A percentile compares a stretch with the other conserved stretches of the same genome.
phyloP scores from a whole-genome alignment of 2,329 filamentous ascomycete genomes.

The Corniculantispora saksenae region DNA sequence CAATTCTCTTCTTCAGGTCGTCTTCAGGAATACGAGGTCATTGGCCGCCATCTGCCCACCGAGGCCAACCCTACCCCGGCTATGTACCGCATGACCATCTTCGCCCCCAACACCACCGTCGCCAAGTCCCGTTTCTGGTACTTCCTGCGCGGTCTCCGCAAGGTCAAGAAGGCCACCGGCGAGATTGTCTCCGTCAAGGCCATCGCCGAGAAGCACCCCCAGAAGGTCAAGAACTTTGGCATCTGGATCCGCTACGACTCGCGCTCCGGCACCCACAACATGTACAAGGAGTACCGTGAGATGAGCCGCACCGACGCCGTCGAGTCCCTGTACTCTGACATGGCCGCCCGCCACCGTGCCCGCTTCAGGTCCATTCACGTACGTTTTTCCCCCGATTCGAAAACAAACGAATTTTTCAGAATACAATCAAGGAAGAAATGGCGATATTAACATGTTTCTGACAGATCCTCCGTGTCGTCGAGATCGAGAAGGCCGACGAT shows the following conservation, averaged over 20 bases:
- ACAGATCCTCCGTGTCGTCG: conserved; percentile 96
- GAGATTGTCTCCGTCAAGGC: conserved; percentile 97
- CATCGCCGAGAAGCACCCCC: conserved; percentile 97
- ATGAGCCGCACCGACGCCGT: conserved; percentile 95
- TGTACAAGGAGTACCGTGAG: conserved; percentile 99
- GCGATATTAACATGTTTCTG: conserved; percentile 14
- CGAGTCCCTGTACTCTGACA: conserved; percentile 97
- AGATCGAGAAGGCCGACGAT: conserved; percentile 91
- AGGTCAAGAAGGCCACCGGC: conserved; percentile 99
- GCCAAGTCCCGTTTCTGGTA: conserved; percentile 99
- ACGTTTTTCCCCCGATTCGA: conserved; percentile 46
- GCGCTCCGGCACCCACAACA: conserved; percentile 99
- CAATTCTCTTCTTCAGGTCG: conserved; percentile 67
- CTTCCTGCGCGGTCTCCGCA: conserved; percentile 98
- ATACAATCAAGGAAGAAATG: neutral
- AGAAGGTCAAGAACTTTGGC: conserved; percentile 99
- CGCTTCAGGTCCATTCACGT: conserved; percentile 99
- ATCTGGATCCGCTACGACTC: conserved; percentile 99
- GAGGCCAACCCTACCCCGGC: conserved; percentile 96
- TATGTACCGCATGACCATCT: conserved; percentile 99
- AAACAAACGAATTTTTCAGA: neutral
- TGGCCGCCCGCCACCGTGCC: conserved; percentile 95
- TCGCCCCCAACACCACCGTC: conserved; percentile 95
- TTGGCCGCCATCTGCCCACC: conserved; percentile 97
- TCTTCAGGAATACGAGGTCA: conserved; percentile 99